Percentiles rank a stretch among this genome's conserved stretches.
Conservation (phyloP, 768 basidiomycete species). For the Trametes cinnabarina region DNA sequence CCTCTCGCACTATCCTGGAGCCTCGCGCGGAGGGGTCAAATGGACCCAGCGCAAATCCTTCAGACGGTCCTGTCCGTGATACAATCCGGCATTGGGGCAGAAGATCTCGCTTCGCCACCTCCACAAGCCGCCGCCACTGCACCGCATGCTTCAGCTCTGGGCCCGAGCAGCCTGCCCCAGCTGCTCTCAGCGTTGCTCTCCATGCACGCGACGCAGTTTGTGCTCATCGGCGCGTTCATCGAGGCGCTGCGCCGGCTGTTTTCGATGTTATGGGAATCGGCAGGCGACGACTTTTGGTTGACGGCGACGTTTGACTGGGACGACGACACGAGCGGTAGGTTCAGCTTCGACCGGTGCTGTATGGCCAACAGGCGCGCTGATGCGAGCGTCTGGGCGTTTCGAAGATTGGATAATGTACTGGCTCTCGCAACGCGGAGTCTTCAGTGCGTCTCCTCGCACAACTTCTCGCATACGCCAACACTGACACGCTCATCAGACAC, state of each 20-base stretch:
- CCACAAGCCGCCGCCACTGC: neutral
- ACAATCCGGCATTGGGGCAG: slow-evolving; percentile 6
- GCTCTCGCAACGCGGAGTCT: slow-evolving; percentile 50
- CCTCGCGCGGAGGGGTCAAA: neutral
- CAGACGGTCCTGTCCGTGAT: slow-evolving; percentile 16
- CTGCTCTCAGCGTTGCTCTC: slow-evolving; percentile 48
- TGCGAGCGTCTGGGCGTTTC: neutral
- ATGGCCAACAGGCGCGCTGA: too few relatives aligned
- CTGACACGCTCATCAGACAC: slow-evolving; percentile 22
- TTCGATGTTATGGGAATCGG: slow-evolving; percentile 40
- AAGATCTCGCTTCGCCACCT: slow-evolving; percentile 6
- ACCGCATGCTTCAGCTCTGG: slow-evolving; percentile 10
- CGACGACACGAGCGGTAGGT: slow-evolving; percentile 56
- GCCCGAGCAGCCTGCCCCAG: slow-evolving; percentile 14
- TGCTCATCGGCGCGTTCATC: slow-evolving; percentile 59
- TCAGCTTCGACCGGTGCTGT: too few relatives aligned
- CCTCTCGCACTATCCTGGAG: neutral
- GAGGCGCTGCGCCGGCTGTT: slow-evolving; percentile 55
- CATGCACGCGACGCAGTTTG: slow-evolving; percentile 52
- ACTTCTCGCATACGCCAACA: neutral
- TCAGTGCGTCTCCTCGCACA: neutral
- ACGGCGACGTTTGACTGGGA: slow-evolving; percentile 60
- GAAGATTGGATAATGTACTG: slow-evolving; percentile 72
- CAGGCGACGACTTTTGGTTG: slow-evolving; percentile 56
- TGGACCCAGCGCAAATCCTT: slow-evolving; percentile 18